Base-by-base conservation (phyloP, 2,329 filamentous ascomycete genomes). In the Monosporascus sp. region DNA sequence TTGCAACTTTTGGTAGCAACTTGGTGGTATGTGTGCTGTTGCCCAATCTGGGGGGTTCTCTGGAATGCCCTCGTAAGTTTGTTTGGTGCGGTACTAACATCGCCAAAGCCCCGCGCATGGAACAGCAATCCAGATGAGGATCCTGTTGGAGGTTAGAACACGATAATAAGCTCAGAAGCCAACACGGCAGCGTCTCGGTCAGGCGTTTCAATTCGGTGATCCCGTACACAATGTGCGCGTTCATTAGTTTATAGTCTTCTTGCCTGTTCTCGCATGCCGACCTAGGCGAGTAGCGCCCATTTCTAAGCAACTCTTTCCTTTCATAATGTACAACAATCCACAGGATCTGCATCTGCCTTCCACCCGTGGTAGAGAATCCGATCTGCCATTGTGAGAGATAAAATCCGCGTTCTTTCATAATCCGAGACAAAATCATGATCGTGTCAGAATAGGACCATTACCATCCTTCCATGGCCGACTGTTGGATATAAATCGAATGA, bases 401-500 rank as follows among this genome's bases (percentile, higher is more conserved):
- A n/a, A 43, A 20, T 20, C n/a, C 22, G 18, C 40, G 4, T 43
- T 14, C 20, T 40, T 35, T 51, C 31, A 28, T 44, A 22, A 20
- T 43, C 40, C 7, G 18, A 43, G 40, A 20, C 24, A 41, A 52
- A 37, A 37, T 28, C 46, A 31, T 45, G 28, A 40, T 44, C 46
- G 18, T 45, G 46, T 49, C 51, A 43, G 18, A 20, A 51, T 60
- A 61, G 61, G 59, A 61, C 59, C 58, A 56, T 51, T 28, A 26
- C 51, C 52, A 54, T 49, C 28, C 51, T 54, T 55, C 56, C 55
- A 60, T 55, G 53, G 55, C 54, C 53, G 57, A 60, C 58, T 53
- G 54, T 51, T 57, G 54, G 55, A 59, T 55, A 53, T 50, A 55
- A 51, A 51, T 50, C 47, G 57, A 56, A 58, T 58, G 54, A 62